A percentile compares a stretch with the other conserved stretches of the same genome.
phyloP scores from a whole-genome alignment of 2,329 filamentous ascomycete species.

The Penicillium sp. region DNA sequence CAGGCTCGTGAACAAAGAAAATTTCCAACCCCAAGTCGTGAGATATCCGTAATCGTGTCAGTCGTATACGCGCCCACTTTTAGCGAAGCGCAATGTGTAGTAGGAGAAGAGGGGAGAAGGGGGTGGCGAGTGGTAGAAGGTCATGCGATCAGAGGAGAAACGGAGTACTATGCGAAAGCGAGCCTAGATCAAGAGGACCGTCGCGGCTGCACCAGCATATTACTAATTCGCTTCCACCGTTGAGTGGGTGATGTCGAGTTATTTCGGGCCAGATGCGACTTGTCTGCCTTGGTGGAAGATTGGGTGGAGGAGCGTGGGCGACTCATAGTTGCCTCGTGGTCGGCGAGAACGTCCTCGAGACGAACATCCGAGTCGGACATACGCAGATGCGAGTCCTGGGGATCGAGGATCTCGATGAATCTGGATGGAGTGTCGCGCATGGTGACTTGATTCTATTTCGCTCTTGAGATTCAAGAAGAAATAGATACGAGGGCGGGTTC shows the following conservation, averaged over 20 bases:
- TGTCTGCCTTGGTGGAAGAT: constrained; percentile 41
- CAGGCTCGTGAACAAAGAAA: neutral
- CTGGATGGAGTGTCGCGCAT: constrained; percentile 46
- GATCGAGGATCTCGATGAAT: constrained; percentile 50
- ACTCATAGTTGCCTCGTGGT: constrained; percentile 43
- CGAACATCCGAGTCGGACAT: constrained; percentile 47
- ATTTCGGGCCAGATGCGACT: constrained; percentile 28
- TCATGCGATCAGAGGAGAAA: constrained; percentile 1
- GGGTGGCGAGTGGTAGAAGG: neutral
- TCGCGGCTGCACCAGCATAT: constrained; percentile 36
- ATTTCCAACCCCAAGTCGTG: neutral
- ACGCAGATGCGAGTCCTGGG: constrained; percentile 37
- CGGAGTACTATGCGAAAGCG: neutral
- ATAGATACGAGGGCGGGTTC: neutral
- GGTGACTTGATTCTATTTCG: constrained; percentile 9
- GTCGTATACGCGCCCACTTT: constrained; percentile 5
- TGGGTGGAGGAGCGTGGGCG: constrained; percentile 43
- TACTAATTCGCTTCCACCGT: constrained; percentile 40
- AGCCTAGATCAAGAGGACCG: constrained; percentile 25
- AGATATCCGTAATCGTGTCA: constrained; percentile 15
- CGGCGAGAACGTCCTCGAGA: constrained; percentile 49
- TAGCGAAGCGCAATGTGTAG: neutral
- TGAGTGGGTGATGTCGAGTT: constrained; percentile 33
- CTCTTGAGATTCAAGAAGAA: neutral
- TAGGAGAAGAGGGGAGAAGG: neutral